Percentiles rank a stretch among this genome's conserved stretches.
phyloP scores from a whole-genome alignment of 495 filamentous ascomycete genomes.

The Neurospora sp. region DNA sequence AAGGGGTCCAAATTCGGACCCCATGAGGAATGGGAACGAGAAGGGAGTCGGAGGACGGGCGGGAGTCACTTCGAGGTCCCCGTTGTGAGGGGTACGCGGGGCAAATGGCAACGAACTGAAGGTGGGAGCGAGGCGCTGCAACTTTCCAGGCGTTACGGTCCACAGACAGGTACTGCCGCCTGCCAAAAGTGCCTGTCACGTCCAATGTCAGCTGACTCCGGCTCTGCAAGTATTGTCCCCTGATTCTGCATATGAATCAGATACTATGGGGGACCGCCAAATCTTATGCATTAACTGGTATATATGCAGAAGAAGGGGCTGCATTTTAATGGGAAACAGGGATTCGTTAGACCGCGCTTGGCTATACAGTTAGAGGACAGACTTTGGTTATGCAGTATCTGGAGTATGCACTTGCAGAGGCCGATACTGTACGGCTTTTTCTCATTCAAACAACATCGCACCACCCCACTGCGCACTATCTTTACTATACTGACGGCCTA shows the following conservation, averaged over 20 bases:
- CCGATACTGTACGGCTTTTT: neutral
- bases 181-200: neutral
- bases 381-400: neutral
- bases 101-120: slow-evolving; percentile 8
- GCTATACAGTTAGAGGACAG: neutral
- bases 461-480: neutral
- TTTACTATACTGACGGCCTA: neutral
- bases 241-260: neutral
- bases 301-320: neutral
- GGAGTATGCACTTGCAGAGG: neutral
- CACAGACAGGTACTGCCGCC: neutral
- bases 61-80: slow-evolving; percentile 2
- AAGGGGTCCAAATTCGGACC: slow-evolving; percentile 20
- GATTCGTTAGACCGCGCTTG: neutral
- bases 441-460: neutral
- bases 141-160: neutral
- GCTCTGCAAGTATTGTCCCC: neutral
- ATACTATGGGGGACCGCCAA: neutral
- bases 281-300: neutral
- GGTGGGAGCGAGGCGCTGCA: neutral
- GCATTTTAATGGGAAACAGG: neutral
- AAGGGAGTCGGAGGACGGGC: neutral
- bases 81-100: slow-evolving; percentile 8
- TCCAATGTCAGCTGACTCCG: neutral
- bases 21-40: slow-evolving; percentile 6